Conservation (phyloP, 208 protist genomes). For the Leishmania turanica region DNA sequence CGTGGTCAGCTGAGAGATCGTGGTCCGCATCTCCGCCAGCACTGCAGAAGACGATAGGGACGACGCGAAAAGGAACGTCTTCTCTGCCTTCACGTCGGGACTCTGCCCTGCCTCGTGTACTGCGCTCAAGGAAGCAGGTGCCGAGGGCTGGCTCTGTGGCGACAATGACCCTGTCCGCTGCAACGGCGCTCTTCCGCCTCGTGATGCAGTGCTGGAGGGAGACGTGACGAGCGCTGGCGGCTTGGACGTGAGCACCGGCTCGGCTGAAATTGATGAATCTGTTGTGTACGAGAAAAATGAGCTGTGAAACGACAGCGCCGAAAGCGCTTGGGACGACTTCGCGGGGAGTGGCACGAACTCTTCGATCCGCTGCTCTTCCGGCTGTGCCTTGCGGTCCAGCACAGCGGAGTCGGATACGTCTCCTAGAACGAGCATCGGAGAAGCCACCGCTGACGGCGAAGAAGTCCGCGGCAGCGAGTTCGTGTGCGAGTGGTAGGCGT, state of each 20-base stretch:
- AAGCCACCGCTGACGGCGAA: not conserved
- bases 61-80: not conserved
- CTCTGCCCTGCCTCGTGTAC: not conserved
- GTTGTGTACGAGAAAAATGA: slow-evolving; percentile 13
- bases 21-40: not conserved
- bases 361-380: not conserved
- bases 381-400: not conserved
- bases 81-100: not conserved
- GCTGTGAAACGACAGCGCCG: slow-evolving; percentile 1
- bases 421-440: not conserved
- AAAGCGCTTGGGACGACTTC: not conserved
- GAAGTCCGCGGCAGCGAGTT: not conserved
- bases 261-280: not conserved
- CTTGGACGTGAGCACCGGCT: not conserved
- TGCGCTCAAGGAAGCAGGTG: not conserved
- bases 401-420: not conserved
- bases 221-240: not conserved
- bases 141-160: not conserved
- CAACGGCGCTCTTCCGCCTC: not conserved
- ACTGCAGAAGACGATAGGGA: not conserved
- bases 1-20: slow-evolving; percentile 1
- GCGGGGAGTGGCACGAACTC: not conserved
- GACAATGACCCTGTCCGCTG: not conserved
- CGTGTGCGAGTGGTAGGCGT: not conserved
- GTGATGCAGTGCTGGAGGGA: not conserved